phyloP scores from a whole-genome alignment of 2,329 filamentous ascomycete genomes.

The Beauveria varroae region DNA sequence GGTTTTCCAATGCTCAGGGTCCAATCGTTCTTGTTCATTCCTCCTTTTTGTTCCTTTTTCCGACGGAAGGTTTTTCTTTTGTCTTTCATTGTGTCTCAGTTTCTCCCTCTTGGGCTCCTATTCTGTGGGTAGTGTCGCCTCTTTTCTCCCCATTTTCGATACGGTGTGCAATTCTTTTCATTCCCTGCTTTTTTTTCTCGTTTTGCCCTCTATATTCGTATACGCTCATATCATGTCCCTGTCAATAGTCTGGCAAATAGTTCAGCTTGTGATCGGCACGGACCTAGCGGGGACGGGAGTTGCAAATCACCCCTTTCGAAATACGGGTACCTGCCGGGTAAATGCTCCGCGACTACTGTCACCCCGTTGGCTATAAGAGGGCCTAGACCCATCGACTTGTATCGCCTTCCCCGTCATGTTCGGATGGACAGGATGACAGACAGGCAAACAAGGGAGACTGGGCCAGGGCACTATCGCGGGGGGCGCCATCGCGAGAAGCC shows the following conservation, averaged over 20 bases:
- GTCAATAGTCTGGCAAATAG: conserved; percentile 2
- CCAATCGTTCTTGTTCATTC: no score
- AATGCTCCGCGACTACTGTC: not conserved
- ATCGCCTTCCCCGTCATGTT: not conserved
- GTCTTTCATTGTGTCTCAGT: not conserved
- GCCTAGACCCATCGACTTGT: not conserved
- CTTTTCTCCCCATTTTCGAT: not conserved
- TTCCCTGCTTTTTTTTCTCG: not conserved
- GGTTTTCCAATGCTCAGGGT: not conserved
- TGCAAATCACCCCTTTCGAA: not conserved
- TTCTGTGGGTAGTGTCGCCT: not conserved
- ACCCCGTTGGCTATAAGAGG: not conserved
- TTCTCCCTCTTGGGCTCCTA: not conserved
- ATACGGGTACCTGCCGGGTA: not conserved
- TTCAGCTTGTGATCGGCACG: not conserved
- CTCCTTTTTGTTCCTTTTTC: not conserved
- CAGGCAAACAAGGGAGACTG: no score
- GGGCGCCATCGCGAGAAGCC: not conserved
- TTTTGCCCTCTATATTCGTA: no score
- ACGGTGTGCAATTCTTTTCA: not conserved
- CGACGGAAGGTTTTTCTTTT: not conserved
- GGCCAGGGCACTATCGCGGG: not conserved
- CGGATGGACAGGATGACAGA: no score
- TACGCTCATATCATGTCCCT: not conserved
- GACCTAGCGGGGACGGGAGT: not conserved